Base-by-base conservation (phyloP, 139 green algal species). In the Nannochloris sp. region DNA sequence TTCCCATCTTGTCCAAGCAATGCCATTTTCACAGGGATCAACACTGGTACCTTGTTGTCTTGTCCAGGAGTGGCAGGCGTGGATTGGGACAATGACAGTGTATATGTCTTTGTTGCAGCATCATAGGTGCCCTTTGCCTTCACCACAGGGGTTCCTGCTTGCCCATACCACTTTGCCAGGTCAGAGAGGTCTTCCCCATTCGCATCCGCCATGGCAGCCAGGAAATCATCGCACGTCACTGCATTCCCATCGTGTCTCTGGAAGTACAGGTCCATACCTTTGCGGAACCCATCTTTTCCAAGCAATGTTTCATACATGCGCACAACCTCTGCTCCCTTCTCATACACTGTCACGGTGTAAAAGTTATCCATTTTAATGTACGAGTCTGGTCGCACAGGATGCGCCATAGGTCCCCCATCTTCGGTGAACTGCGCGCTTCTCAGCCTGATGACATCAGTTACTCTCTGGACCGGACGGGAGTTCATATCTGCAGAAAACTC, bases 301-400 rank as follows among this genome's bases (percentile, higher is more conserved):
- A 99, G 83, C 61, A 99, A 70, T 14, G 90, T 93, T 64, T 90
- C 60, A 70, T 96, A 96, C 81, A 97, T 79, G 10, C 86, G 76
- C 29, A 97, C 73, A 19, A 97, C 81, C 77, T 97, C 90, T 12
- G 88, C 82, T 36, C 90, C 79, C 81, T 93, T 93, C 78, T 93
- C 86, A 37, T 93, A 93, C 37, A 93, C 75, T 18, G 82, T 88
- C 23, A 90, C 63, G 3, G 93, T 97, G 81, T 99, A 99, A 78
- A 99, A 99, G 86, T 99, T 99, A 81, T 98, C 91, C 88, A 98
- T 99, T 81, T 97, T 96, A 72, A 97, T 94, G 79, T 96, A 97
- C 19, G 70, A 87, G 44, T 96, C 89, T 21, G 93, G 93, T 18
- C 93, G 78, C 61, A 99, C 90, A 66, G 92, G 87, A 82, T 99